Evolutionary conservation across 495 filamentous ascomycete genomes (phyloP), one percentile per base, ranked within the genome.

Genomic region (Xylaria cubensis): DNA sequence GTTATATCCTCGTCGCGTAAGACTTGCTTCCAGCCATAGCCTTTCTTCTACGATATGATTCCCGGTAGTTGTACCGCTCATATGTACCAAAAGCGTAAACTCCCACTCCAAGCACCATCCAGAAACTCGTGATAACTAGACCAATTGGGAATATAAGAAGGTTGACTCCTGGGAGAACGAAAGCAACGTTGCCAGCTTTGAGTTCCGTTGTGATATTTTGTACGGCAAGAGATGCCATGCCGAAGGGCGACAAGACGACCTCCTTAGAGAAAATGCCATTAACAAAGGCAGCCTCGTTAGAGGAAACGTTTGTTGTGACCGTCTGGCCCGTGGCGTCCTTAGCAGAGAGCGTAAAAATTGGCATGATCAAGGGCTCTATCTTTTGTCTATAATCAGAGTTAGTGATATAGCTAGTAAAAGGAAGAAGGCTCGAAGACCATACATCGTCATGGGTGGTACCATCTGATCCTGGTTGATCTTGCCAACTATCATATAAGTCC

Each of bases 81-180:
- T 90, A 78, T 0, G 89, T 91, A 51, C 92, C 92, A 51, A 83
- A 88, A 3, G 83, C 90, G 63, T 92, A 89, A 39, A 85, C 86
- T 0, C 75, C 76, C 32, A 89, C 48, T 24, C 90, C 88, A 2
- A 91, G 42, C 0, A 86, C 68, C 0, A 87, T 75, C 89, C 93
- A 95, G 26, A 86, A 74, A 56, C 86, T 81, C 12, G 89, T 93
- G 68, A 94, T 82, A 73, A 93, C 81, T 9, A 92, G 79, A 10
- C 92, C 92, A 24, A 89, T 80, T 0, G 92, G 92, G 79, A 92
- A 90, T 64, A 92, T 90, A 61, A 89, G 80, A 59, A 94, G 87
- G 32, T 86, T 86, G 44, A 86, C 87, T 4, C 92, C 92, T 0
- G 92, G 92, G 1, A 93, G 78, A 0, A 91, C 84, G 76, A 92